phyloP scores from a whole-genome alignment of 768 basidiomycete genomes.

The Phylloporus sp. region DNA sequence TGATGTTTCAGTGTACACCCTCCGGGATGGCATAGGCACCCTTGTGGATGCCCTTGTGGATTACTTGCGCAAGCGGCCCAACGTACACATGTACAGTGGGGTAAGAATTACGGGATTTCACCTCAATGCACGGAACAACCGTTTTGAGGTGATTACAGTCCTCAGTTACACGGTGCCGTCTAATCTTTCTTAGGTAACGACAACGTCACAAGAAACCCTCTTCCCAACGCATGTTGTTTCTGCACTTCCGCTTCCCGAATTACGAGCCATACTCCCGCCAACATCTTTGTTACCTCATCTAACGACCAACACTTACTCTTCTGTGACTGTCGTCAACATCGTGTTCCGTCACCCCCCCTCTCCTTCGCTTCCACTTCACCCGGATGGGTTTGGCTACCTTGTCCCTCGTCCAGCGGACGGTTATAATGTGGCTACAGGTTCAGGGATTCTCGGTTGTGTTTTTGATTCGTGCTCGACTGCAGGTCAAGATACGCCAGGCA shows the following conservation, averaged over 20 bases:
- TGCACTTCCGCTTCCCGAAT: slow-evolving; percentile 60
- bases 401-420: slow-evolving; percentile 69
- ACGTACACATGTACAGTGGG: slow-evolving; percentile 55
- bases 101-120: slow-evolving; percentile 38
- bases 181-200: slow-evolving; percentile 29
- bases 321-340: slow-evolving; percentile 86
- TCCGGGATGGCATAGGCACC: slow-evolving; percentile 70
- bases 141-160: slow-evolving; percentile 42
- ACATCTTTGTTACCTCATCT: slow-evolving; percentile 56
- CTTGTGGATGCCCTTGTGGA: slow-evolving; percentile 55
- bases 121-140: slow-evolving; percentile 28
- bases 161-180: slow-evolving; percentile 1
- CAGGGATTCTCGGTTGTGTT: slow-evolving; percentile 75
- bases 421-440: slow-evolving; percentile 38
- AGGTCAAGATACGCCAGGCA: slow-evolving; percentile 46
- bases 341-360: slow-evolving; percentile 58
- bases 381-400: slow-evolving; percentile 91
- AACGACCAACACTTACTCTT: slow-evolving; percentile 63
- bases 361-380: slow-evolving; percentile 51
- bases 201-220: slow-evolving; percentile 32
- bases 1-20: slow-evolving; percentile 73
- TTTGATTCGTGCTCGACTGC: slow-evolving; percentile 83
- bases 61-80: slow-evolving; percentile 42
- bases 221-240: slow-evolving; percentile 71
- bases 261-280: slow-evolving; percentile 43